Percentiles rank a stretch among this genome's conserved stretches.
Evolutionary conservation across 2,329 filamentous ascomycete genomes (phyloP).

Genomic region (Pestalotiopsis sp.): DNA sequence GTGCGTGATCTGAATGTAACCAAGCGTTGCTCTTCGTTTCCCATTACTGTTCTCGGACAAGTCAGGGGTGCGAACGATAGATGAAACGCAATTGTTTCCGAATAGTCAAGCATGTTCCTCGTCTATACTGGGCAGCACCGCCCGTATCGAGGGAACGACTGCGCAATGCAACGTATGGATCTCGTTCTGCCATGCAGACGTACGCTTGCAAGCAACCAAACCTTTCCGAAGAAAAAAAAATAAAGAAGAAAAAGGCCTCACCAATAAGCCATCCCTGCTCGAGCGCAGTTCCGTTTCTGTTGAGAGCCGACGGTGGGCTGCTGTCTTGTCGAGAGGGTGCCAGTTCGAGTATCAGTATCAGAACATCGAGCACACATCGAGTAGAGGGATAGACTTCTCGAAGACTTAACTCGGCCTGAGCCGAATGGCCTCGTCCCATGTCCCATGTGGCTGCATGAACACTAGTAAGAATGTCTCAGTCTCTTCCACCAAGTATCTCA

Average conservation of each 20-base stretch:
- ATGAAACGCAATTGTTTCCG: slow-evolving; percentile 4
- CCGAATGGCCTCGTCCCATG: slow-evolving; percentile 4
- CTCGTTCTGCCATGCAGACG: background rate
- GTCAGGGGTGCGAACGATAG: slow-evolving; percentile 12
- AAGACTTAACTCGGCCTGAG: slow-evolving; percentile 1
- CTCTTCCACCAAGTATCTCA: background rate
- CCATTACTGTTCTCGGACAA: slow-evolving; percentile 33
- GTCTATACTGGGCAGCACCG: background rate
- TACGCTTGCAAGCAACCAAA: background rate
- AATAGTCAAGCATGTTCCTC: background rate
- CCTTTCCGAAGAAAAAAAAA: background rate
- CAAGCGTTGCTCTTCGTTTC: slow-evolving; percentile 32
- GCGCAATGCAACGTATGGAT: background rate
- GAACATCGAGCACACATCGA: background rate
- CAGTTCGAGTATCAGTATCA: background rate
- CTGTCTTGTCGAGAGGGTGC: background rate
- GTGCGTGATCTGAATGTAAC: slow-evolving; percentile 36
- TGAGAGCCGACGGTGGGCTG: background rate
- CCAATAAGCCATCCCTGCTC: background rate
- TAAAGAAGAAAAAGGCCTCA: background rate
- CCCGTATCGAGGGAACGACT: background rate
- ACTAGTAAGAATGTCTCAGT: slow-evolving; percentile 1
- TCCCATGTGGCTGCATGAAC: slow-evolving; percentile 7
- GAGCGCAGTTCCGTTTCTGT: background rate
- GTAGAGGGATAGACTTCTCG: background rate